Evolutionary conservation across 352 stramenopile species (phyloP).

Genomic region (Phytophthora citrophthora): DNA sequence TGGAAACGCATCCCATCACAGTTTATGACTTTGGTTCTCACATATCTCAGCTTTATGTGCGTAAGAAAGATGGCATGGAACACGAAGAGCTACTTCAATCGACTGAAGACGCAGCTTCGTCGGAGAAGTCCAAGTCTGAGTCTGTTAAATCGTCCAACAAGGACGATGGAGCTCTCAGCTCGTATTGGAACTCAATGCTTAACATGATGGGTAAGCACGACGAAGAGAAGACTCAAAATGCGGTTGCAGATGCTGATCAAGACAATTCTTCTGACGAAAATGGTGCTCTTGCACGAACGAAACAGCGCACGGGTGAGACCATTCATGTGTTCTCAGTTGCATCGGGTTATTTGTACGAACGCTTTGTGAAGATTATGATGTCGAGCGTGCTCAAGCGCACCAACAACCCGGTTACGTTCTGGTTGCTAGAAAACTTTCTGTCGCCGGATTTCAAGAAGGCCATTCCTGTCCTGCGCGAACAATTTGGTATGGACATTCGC

Average conservation of each 20-base stretch:
- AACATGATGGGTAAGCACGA: slow-evolving; percentile 66
- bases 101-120: slow-evolving; percentile 24
- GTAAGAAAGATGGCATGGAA: slow-evolving; percentile 92
- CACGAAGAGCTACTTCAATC: slow-evolving; percentile 60
- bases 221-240: slow-evolving; percentile 19
- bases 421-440: slow-evolving; percentile 99
- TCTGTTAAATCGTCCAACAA: slow-evolving; percentile 42
- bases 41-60: slow-evolving; percentile 91
- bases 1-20: slow-evolving; percentile 50
- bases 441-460: slow-evolving; percentile 97
- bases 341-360: slow-evolving; percentile 97
- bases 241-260: slow-evolving; percentile 19
- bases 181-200: slow-evolving; percentile 80
- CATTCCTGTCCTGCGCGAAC: slow-evolving; percentile 91
- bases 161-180: slow-evolving; percentile 58
- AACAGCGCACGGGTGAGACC: slow-evolving; percentile 83
- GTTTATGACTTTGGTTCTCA: slow-evolving; percentile 91
- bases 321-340: slow-evolving; percentile 99
- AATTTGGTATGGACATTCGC: slow-evolving; percentile 97
- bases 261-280: slow-evolving; percentile 5
- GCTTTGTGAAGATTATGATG: slow-evolving; percentile 99
- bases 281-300: slow-evolving; percentile 22
- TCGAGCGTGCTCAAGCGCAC: slow-evolving; percentile 97
- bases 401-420: slow-evolving; percentile 98
- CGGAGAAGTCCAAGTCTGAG: slow-evolving; percentile 14